Conservation (phyloP, 2,329 filamentous ascomycete genomes). For the Fusarium euwallaceae region DNA sequence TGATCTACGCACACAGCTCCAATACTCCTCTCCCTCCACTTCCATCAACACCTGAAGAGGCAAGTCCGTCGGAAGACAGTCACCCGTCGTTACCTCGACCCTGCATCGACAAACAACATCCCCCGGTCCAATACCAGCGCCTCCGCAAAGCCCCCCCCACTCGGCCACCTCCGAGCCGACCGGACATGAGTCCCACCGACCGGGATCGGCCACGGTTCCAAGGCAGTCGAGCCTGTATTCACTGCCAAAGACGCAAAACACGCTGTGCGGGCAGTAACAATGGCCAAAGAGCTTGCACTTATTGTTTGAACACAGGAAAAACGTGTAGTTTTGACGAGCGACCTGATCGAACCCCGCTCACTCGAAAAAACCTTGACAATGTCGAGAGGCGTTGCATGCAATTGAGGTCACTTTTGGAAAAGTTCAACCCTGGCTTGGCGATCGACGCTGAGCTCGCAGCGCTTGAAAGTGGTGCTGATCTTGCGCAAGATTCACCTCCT, state of each 20-base stretch:
- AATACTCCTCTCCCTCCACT: background rate
- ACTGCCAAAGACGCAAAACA: constrained; percentile 44
- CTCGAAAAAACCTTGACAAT: constrained; percentile 52
- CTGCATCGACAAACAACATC: background rate
- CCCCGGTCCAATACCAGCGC: background rate
- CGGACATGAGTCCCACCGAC: background rate
- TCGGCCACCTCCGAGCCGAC: background rate
- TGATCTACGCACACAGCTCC: background rate
- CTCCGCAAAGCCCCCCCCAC: background rate
- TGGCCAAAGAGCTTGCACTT: constrained; percentile 48
- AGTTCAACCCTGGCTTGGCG: constrained; percentile 46
- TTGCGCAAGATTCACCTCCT: background rate
- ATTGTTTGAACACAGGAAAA: constrained; percentile 43
- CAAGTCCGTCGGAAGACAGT: background rate
- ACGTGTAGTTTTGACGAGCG: constrained; percentile 51
- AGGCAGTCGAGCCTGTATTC: constrained; percentile 20
- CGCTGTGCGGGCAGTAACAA: constrained; percentile 30
- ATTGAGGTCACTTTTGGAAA: constrained; percentile 46
- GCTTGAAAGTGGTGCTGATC: background rate
- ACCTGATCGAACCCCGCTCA: constrained; percentile 51
- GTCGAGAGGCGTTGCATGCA: constrained; percentile 46
- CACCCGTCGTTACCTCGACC: background rate
- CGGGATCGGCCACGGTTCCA: background rate
- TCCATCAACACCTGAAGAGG: background rate
- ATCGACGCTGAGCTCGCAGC: constrained; percentile 36